These are phyloP conservation scores for Zea luxurians DNA, from an alignment of 176 grass and related monocot genomes.

Conservation along the genomic window DNA sequence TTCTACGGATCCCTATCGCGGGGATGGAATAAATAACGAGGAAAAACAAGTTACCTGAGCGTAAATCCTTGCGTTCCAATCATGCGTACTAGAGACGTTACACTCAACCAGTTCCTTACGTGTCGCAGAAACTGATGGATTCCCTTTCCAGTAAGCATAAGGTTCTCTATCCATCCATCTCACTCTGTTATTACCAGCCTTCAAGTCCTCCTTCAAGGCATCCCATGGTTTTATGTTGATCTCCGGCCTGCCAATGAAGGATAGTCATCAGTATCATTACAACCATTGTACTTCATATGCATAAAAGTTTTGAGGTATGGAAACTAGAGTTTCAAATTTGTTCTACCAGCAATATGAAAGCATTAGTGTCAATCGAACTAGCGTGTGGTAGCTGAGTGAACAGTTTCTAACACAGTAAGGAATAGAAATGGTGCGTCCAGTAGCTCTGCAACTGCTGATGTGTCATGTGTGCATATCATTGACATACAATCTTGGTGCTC, in stretches of 20 bases:
- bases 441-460: background rate
- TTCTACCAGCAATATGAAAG: background rate
- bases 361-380: background rate
- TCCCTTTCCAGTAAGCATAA: constrained; percentile 96
- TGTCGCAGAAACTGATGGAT: constrained; percentile 59
- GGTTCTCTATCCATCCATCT: constrained; percentile 67
- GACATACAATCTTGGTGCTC: background rate
- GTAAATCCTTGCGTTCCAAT: constrained; percentile 88
- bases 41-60: constrained; percentile 45
- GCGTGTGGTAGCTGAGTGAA: background rate
- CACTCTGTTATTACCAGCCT: constrained; percentile 51
- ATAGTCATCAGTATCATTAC: background rate
- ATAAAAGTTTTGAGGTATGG: background rate
- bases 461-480: background rate
- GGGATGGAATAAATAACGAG: background rate
- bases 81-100: constrained; percentile 60
- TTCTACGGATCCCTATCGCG: constrained; percentile 4
- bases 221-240: constrained; percentile 93
- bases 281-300: constrained; percentile 14
- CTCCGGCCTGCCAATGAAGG: constrained; percentile 63
- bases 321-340: background rate
- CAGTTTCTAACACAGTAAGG: background rate
- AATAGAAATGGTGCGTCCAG: background rate
- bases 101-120: constrained; percentile 70
- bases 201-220: constrained; percentile 46